These are phyloP conservation scores for Desmodesmus armatus DNA, from an alignment of 139 green algal species.

Conservation along the genomic window DNA sequence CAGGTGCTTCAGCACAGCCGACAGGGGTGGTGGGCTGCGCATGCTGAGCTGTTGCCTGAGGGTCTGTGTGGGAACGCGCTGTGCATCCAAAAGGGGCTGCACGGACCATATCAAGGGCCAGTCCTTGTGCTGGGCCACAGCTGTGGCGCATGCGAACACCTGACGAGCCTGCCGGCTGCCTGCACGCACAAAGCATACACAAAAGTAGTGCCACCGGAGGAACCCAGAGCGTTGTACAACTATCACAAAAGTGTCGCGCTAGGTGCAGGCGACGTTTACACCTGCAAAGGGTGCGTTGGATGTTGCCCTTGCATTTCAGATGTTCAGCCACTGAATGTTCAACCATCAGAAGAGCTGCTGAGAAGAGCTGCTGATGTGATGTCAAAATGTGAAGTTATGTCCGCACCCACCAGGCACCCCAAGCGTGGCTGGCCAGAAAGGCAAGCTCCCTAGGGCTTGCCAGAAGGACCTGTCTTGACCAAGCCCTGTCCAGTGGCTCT, in stretches of 20 bases:
- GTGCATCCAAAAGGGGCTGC: conserved; percentile 54
- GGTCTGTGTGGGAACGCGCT: conserved; percentile 42
- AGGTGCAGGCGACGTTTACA: too few relatives aligned
- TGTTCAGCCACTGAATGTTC: neutral
- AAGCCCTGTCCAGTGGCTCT: conserved; percentile 7
- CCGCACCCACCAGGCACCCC: conserved; percentile 45
- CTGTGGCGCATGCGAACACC: conserved; percentile 49
- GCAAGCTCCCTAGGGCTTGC: conserved; percentile 31
- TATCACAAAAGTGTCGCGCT: too few relatives aligned
- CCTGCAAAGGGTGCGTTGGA: too few relatives aligned
- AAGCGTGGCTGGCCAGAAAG: conserved; percentile 58
- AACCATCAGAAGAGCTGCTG: neutral
- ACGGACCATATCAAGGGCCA: conserved; percentile 74
- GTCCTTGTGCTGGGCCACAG: conserved; percentile 59
- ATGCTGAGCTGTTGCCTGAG: conserved; percentile 57
- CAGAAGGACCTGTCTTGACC: conserved; percentile 36
- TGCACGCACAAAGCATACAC: too few relatives aligned
- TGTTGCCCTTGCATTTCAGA: neutral
- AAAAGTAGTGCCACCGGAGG: neutral
- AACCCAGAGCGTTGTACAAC: too few relatives aligned
- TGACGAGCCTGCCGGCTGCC: neutral
- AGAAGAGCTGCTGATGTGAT: neutral
- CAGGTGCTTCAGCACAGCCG: conserved; percentile 62
- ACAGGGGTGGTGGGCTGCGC: conserved; percentile 60
- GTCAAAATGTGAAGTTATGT: neutral